Conservation (phyloP, 805 yeast genomes). For the Grigorovia transvaalensis region DNA sequence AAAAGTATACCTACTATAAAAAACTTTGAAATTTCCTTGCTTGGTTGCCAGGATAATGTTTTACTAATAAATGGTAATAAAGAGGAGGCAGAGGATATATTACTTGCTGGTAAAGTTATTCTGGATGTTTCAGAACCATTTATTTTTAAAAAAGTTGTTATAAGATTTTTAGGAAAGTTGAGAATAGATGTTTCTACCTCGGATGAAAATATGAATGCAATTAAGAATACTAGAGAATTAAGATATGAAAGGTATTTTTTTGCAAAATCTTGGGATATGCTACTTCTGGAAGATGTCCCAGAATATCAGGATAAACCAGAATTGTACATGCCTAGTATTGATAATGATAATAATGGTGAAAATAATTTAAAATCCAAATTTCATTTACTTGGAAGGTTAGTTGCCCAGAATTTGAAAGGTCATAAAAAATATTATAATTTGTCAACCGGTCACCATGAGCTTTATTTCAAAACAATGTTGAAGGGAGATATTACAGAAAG, state of each 20-base stretch:
- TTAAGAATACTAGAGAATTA: not conserved
- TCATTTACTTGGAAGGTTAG: not conserved
- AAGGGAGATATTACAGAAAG: slow-evolving; percentile 85
- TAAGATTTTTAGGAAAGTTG: slow-evolving; percentile 59
- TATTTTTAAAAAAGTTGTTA: slow-evolving; percentile 48
- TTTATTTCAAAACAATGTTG: slow-evolving; percentile 76
- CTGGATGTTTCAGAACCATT: slow-evolving; percentile 69
- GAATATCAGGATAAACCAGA: not conserved
- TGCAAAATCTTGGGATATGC: slow-evolving; percentile 69
- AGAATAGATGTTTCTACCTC: slow-evolving; percentile 47
- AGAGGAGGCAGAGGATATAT: slow-evolving; percentile 64
- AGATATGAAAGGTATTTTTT: slow-evolving; percentile 53
- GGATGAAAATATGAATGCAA: not conserved
- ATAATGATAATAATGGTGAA: not conserved
- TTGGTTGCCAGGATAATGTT: slow-evolving; percentile 53
- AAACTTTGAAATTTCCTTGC: not conserved
- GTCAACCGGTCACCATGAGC: slow-evolving; percentile 72
- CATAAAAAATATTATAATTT: not conserved
- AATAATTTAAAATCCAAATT: not conserved
- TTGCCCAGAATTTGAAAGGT: not conserved
- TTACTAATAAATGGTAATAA: slow-evolving; percentile 71
- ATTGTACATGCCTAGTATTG: too few species aligned
- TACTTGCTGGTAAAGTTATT: slow-evolving; percentile 69
- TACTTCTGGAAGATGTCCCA: not conserved
- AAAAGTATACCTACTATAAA: slow-evolving; percentile 24